These are phyloP conservation scores for Collybia mongolica DNA, from an alignment of 768 basidiomycete genomes.

Conservation along the genomic window DNA sequence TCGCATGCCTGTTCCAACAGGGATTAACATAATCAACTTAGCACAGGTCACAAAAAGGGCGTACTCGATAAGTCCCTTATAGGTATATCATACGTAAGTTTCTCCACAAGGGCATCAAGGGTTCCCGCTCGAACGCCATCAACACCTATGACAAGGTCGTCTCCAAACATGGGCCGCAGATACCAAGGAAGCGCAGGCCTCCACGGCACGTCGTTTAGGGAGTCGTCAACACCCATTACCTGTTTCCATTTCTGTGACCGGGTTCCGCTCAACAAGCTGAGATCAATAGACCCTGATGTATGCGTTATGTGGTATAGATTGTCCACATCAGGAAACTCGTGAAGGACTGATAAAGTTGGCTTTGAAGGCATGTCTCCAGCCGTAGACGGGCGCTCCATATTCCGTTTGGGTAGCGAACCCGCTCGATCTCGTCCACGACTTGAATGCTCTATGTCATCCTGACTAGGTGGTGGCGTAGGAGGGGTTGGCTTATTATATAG, in stretches of 20 bases:
- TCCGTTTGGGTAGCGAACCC: slow-evolving; percentile 26
- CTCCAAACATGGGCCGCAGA: slow-evolving; percentile 55
- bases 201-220: slow-evolving; percentile 34
- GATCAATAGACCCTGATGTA: slow-evolving; percentile 6
- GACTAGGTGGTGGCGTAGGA: slow-evolving; percentile 18
- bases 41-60: slow-evolving; percentile 22
- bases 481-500: slow-evolving; percentile 34
- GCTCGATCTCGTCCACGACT: slow-evolving; percentile 17
- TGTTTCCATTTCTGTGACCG: slow-evolving; percentile 33
- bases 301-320: slow-evolving; percentile 2
- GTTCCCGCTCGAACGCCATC: slow-evolving; percentile 76
- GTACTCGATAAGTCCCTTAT: slow-evolving; percentile 51
- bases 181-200: slow-evolving; percentile 51
- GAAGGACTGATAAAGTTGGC: slow-evolving; percentile 11
- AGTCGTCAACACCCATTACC: slow-evolving; percentile 41
- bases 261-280: slow-evolving; percentile 16
- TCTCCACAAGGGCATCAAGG: slow-evolving; percentile 68
- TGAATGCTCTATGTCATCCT: slow-evolving; percentile 9
- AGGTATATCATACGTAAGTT: slow-evolving; percentile 48
- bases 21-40: not conserved
- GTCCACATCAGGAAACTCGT: slow-evolving; percentile 4
- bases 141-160: slow-evolving; percentile 62
- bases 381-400: slow-evolving; percentile 30
- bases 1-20: slow-evolving; percentile 14
- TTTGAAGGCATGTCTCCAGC: slow-evolving; percentile 33